Percentiles rank a stretch among this genome's conserved stretches.
These are phyloP conservation scores for Pistacia vera DNA, from an alignment of 345 rosid species.

Conservation along the genomic window DNA sequence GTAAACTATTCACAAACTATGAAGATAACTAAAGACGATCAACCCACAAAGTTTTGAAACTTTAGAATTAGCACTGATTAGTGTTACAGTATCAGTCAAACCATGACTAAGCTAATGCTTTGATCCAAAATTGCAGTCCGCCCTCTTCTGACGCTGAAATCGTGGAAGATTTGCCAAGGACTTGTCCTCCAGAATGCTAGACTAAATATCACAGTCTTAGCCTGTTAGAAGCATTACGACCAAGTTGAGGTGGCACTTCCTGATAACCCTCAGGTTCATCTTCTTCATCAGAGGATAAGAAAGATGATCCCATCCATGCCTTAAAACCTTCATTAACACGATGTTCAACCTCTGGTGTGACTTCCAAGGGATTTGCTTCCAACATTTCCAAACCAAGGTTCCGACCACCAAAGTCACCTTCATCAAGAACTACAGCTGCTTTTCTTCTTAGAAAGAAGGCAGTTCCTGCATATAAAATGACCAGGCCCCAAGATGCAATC, in stretches of 20 bases:
- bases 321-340: conserved; percentile 83
- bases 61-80: neutral
- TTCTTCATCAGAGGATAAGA: conserved; percentile 88
- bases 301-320: conserved; percentile 93
- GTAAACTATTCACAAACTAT: conserved; percentile 37
- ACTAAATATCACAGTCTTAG: conserved; percentile 39
- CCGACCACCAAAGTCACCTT: conserved; percentile 60
- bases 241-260: conserved; percentile 44
- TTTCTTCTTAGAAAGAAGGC: conserved; percentile 76
- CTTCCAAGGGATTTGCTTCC: conserved; percentile 70
- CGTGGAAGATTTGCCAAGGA: neutral
- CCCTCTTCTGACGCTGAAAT: neutral
- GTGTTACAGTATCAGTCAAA: neutral
- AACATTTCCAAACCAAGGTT: conserved; percentile 84
- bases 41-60: neutral
- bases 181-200: neutral
- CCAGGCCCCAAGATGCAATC: conserved; percentile 82
- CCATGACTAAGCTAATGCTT: neutral
- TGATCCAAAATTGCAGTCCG: conserved; percentile 16
- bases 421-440: conserved; percentile 69
- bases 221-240: conserved; percentile 39
- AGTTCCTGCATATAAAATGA: conserved; percentile 69
- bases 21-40: conserved; percentile 9
- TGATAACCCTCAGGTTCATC: conserved; percentile 62
- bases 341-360: conserved; percentile 80